phyloP scores from a whole-genome alignment of 768 basidiomycete genomes.

The Amanita inopinata region DNA sequence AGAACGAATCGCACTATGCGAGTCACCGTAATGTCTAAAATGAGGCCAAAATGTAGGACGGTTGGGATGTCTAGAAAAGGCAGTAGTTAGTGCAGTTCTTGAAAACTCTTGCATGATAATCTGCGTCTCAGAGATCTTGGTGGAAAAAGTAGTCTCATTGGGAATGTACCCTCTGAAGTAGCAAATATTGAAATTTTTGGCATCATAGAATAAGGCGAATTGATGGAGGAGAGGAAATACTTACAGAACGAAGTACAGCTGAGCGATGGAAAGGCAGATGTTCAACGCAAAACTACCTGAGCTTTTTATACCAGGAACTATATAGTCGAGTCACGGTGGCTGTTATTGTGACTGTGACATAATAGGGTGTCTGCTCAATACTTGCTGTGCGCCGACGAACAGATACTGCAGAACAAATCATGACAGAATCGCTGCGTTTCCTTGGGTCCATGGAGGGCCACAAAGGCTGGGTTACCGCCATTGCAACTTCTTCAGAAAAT shows the following conservation, averaged over 20 bases:
- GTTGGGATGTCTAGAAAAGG: too few species aligned
- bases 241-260: neutral
- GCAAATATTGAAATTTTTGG: conserved; percentile 58
- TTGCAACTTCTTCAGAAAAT: conserved; percentile 97
- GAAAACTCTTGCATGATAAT: neutral
- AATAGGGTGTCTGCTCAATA: neutral
- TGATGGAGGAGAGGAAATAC: neutral
- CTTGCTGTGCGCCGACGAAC: conserved; percentile 6
- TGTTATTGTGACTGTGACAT: conserved; percentile 32
- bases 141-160: conserved; percentile 70
- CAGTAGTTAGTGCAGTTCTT: neutral
- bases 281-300: neutral
- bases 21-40: too few species aligned
- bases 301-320: conserved; percentile 33
- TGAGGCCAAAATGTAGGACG: too few species aligned
- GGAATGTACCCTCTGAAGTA: conserved; percentile 71
- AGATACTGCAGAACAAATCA: conserved; percentile 31
- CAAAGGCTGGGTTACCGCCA: conserved; percentile 97
- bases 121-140: conserved; percentile 64
- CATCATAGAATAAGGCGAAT: conserved; percentile 23
- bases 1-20: too few species aligned
- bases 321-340: conserved; percentile 62
- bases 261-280: neutral
- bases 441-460: conserved; percentile 89
- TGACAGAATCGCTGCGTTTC: conserved; percentile 84